phyloP scores from a whole-genome alignment of 352 stramenopile species.

The Pythium brachiatum region DNA sequence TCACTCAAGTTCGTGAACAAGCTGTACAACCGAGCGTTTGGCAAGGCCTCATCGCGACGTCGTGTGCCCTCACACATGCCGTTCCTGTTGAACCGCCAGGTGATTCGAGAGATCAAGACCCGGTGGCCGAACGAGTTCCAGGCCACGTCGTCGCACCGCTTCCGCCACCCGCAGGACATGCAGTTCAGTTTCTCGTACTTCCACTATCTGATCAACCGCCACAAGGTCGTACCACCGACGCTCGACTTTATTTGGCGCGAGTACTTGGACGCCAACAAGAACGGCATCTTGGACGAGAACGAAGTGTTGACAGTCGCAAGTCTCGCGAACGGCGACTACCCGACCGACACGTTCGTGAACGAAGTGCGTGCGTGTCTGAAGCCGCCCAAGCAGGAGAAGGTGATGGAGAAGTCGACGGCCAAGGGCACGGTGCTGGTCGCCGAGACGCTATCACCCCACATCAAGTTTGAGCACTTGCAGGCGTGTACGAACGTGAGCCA shows the following conservation, averaged over 20 bases:
- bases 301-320: conserved; percentile 89
- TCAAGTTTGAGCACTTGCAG: conserved; percentile 61
- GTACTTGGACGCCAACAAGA: conserved; percentile 90
- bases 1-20: conserved; percentile 92
- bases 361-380: conserved; percentile 68
- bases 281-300: conserved; percentile 89
- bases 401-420: conserved; percentile 54
- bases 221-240: conserved; percentile 72
- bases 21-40: conserved; percentile 89
- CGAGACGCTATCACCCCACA: conserved; percentile 73
- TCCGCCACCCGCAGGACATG: conserved; percentile 91
- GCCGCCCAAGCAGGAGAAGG: conserved; percentile 69
- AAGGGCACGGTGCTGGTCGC: conserved; percentile 59
- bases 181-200: conserved; percentile 96
- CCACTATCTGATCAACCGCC: conserved; percentile 90
- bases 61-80: conserved; percentile 95
- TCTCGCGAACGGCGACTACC: conserved; percentile 71
- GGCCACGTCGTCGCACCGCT: conserved; percentile 84
- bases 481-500: conserved; percentile 45
- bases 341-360: conserved; percentile 61
- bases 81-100: conserved; percentile 88
- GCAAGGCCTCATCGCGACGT: conserved; percentile 58
- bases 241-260: conserved; percentile 80
- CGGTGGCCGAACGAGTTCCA: conserved; percentile 70
- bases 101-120: conserved; percentile 90